These are phyloP conservation scores for Citrullus mucosospermus DNA, from an alignment of 306 rosid species.

Conservation along the genomic window DNA sequence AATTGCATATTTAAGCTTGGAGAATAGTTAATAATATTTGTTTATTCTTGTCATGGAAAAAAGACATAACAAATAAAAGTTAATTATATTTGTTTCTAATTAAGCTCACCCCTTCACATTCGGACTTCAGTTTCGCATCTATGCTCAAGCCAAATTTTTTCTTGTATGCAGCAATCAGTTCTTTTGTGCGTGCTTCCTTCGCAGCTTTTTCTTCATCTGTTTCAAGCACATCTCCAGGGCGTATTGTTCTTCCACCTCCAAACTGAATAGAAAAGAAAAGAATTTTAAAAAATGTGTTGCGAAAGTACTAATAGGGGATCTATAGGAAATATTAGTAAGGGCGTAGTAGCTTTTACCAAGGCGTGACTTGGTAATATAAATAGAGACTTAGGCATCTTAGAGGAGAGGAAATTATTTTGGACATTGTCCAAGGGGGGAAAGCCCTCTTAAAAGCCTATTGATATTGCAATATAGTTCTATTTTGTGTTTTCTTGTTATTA, in stretches of 20 bases:
- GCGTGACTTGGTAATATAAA: too few species aligned
- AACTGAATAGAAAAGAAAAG: slow-evolving; percentile 26
- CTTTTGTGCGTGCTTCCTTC: slow-evolving; percentile 59
- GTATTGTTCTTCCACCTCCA: slow-evolving; percentile 77
- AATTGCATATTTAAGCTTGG: neutral
- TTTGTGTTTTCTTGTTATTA: too few species aligned
- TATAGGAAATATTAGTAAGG: too few species aligned
- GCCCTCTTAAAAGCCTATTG: too few species aligned
- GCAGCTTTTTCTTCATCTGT: slow-evolving; percentile 66
- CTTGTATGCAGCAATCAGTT: slow-evolving; percentile 63
- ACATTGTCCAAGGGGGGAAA: too few species aligned
- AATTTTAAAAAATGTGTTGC: neutral
- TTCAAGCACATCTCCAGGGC: slow-evolving; percentile 71
- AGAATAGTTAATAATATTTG: neutral
- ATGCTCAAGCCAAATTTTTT: slow-evolving; percentile 41
- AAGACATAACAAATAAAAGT: neutral
- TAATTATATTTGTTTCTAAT: neutral
- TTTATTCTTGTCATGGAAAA: neutral
- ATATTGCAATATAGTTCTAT: too few species aligned
- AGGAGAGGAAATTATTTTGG: too few species aligned
- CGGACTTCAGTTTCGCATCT: slow-evolving; percentile 52
- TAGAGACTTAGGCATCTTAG: too few species aligned
- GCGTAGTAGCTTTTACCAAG: too few species aligned
- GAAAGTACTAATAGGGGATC: too few species aligned
- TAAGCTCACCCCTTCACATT: slow-evolving; percentile 59